Base-by-base conservation (phyloP, 495 filamentous ascomycete genomes). In the Podospora fimiseda region DNA sequence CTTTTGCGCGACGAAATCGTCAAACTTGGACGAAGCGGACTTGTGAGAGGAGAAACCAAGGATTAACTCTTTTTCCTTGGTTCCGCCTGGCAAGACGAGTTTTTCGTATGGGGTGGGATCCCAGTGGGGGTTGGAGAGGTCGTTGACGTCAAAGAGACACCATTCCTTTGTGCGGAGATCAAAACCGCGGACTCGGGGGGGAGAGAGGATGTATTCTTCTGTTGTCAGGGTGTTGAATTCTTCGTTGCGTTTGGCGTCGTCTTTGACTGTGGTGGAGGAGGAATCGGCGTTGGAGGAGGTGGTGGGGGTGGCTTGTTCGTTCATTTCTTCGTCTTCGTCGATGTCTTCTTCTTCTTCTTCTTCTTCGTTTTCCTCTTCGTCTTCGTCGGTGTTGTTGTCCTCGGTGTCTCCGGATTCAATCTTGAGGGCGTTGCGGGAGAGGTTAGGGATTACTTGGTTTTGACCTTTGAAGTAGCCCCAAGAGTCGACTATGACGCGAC, bases 41-140 rank as follows among this genome's bases (percentile, higher is more conserved):
- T 52, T 70, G 62, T 11, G 63, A 61, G 50, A 44, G 9, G 78
- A 68, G 13, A 80, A 70, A 4, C 74, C 71, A 56, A 66, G 64
- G 23, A 79, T 67, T 2, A 81, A 64, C 23, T 76, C 63, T 53
- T 80, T 81, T 30, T 74, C 68, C 7, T 33, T 33, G 5, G 27
- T 11, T 5, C 68, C 65, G 2, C 57, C 40, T 0, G 76, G 66
- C 1, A 83, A 65, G 9, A 82, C 74, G 1, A 85, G 62, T 1
- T 71, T 70, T 9, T 76, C 69, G 51, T 81, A 83, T 2, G 74
- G 75, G 7, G 68, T 59, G 3, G 69, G 53, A 39, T 80, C 70
- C 73, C 76, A 82, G 7, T 54, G 57, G 19, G 78, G 73, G n/a
- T 59, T 52, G 1, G 43, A n/a, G 9, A 73, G 48, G 7, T 58